Evolutionary conservation across 495 filamentous ascomycete genomes (phyloP), one percentile per base, ranked within the genome.

Genomic region (Halenospora varia): DNA sequence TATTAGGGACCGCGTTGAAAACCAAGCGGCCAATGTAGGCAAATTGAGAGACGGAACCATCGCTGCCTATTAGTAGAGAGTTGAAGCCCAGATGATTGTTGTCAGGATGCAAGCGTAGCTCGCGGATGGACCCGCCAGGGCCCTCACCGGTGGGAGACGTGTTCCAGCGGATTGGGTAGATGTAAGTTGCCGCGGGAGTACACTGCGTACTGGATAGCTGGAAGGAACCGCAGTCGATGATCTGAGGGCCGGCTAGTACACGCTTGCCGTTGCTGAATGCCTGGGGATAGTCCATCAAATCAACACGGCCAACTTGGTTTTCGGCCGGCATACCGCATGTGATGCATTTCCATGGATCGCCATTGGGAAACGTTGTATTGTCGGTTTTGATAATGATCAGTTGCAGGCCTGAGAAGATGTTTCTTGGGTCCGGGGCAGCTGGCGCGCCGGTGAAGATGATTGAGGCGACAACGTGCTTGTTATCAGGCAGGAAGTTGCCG

Each of bases 401-500:
- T 46, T 66, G 64, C 35, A 50, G 44, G 15, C 62, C 65, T 19
- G 35, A 39, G 26, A 65, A 63, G 20, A 62, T 65, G 25, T 53
- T 62, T 23, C 45, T 17, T 18, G 53, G 57, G 54, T 63, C 52
- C 19, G 56, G 61, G 15, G 45, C 44, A 13, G 35, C 39, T 35
- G 61, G 57, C 9, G 64, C 59, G 0, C 66, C 66, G 3, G 56
- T 56, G 20, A 64, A 69, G 47, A 49, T 63, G 24, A 69, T 26
- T 10, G 18, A 29, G 20, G 66, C 66, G 45, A 63, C 48, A 25
- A 68, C 63, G 41, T 68, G 66, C 23, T 60, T 65, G 15, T 42
- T 50, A 42, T 68, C 63, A 19, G 66, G 66, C 24, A 66, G 39
- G 39, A 68, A 68, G 53, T 58, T 65, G n/a, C 66, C 66, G 24